Evolutionary conservation across 1,284 basidiomycete genomes (phyloP).

Genomic region (Moesziomyces parantarcticus): DNA sequence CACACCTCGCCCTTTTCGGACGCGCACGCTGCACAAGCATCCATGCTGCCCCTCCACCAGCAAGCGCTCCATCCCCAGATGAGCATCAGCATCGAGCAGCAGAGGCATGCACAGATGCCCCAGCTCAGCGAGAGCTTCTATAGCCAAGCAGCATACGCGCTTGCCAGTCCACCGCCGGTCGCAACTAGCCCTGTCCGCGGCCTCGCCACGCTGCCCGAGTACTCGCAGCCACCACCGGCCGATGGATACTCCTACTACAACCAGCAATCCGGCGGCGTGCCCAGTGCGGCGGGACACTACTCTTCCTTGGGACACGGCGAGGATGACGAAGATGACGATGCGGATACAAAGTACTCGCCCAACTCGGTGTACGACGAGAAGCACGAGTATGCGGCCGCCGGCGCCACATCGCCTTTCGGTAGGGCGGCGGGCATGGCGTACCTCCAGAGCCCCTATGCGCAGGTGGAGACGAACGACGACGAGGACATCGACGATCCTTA

Average conservation of each 20-base stretch:
- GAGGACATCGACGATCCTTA: conserved; percentile 25
- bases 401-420: conserved; percentile 15
- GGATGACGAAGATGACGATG: conserved; percentile 37
- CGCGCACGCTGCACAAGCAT: conserved; percentile 2
- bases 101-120: conserved; percentile 18
- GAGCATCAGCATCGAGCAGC: conserved; percentile 38
- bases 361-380: conserved; percentile 42
- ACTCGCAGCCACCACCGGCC: conserved; percentile 10
- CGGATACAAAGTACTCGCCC: conserved; percentile 39
- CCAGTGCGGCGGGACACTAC: conserved; percentile 30
- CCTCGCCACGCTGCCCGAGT: conserved; percentile 21
- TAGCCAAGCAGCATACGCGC: conserved; percentile 54
- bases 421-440: conserved; percentile 17
- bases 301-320: conserved; percentile 27
- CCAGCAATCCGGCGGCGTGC: conserved; percentile 4
- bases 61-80: conserved; percentile 28
- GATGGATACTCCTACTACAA: conserved; percentile 33
- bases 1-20: conserved; percentile 34
- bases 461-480: conserved; percentile 16
- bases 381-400: conserved; percentile 10
- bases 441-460: conserved; percentile 37
- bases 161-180: conserved; percentile 23
- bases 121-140: conserved; percentile 62
- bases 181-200: conserved; percentile 5
- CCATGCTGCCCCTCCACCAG: conserved; percentile 23